phyloP scores from a whole-genome alignment of 257 asterid species.

The Salvia hispanica region DNA sequence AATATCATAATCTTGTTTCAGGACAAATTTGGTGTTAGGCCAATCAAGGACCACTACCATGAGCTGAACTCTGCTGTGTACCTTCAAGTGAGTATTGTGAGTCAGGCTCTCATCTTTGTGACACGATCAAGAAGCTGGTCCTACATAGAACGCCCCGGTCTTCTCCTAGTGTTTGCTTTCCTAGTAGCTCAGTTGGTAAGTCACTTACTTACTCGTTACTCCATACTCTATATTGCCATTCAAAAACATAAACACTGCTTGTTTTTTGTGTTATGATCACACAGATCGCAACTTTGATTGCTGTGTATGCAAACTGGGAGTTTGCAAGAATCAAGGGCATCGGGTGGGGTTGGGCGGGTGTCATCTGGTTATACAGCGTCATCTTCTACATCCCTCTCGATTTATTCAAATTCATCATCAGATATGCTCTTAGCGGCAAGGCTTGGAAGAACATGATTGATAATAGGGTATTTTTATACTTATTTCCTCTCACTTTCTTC shows the following conservation, averaged over 20 bases:
- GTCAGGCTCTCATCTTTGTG: conserved; percentile 68
- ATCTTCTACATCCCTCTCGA: conserved; percentile 54
- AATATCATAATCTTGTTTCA: conserved; percentile 9
- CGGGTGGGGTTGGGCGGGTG: conserved; percentile 71
- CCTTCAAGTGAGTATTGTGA: conserved; percentile 64
- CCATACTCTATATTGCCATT: too few relatives aligned
- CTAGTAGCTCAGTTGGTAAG: conserved; percentile 52
- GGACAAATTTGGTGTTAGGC: conserved; percentile 49
- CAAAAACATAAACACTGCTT: too few relatives aligned
- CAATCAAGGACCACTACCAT: conserved; percentile 36
- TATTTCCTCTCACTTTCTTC: neutral
- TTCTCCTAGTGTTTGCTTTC: conserved; percentile 51
- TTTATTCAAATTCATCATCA: conserved; percentile 47
- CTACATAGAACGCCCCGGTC: conserved; percentile 52
- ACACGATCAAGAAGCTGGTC: conserved; percentile 69
- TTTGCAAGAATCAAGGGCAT: conserved; percentile 51
- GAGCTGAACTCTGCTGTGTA: conserved; percentile 58
- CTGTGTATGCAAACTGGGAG: conserved; percentile 56
- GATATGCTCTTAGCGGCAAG: conserved; percentile 48
- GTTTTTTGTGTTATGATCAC: neutral
- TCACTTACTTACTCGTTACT: too few relatives aligned
- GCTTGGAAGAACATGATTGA: conserved; percentile 58
- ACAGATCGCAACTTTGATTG: conserved; percentile 54
- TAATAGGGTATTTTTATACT: conserved; percentile 35
- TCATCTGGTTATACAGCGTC: conserved; percentile 56